Conservation (phyloP, 176 grass and related monocot genomes). For the Rhynchospora pubera region DNA sequence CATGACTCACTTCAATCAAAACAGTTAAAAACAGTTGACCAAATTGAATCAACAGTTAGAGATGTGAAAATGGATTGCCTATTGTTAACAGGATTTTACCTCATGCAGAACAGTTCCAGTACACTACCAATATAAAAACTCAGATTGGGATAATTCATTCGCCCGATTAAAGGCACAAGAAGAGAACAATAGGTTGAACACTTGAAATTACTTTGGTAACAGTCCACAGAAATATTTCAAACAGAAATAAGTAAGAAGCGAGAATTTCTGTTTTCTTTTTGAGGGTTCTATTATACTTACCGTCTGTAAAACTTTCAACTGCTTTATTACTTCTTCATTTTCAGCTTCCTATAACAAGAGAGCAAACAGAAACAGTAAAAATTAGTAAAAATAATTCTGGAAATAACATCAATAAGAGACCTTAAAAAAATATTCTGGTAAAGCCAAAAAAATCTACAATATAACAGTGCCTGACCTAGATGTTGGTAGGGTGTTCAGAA, state of each 20-base stretch:
- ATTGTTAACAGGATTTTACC: neutral
- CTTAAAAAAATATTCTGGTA: neutral
- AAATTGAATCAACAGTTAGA: neutral
- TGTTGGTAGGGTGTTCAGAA: neutral
- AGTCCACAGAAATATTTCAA: neutral
- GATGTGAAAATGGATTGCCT: neutral
- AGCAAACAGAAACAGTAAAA: constrained; percentile 8
- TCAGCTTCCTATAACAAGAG: constrained; percentile 58
- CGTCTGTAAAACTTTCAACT: constrained; percentile 57
- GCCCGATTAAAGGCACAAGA: neutral
- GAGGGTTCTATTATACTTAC: constrained; percentile 28
- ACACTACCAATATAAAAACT: neutral
- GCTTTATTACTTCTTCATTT: constrained; percentile 63
- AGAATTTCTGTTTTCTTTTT: neutral
- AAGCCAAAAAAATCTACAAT: constrained; percentile 19
- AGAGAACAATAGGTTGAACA: neutral
- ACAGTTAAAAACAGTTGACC: neutral
- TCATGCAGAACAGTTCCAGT: neutral
- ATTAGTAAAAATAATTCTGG: neutral
- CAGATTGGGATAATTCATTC: neutral
- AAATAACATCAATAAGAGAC: too few species aligned
- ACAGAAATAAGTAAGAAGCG: neutral
- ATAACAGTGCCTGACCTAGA: constrained; percentile 11
- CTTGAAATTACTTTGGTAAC: neutral
- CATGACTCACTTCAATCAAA: neutral